Percentiles rank a stretch among this genome's conserved stretches.
These are phyloP conservation scores for Aspergillus persii DNA, from an alignment of 2,329 filamentous ascomycete genomes.

Conservation along the genomic window DNA sequence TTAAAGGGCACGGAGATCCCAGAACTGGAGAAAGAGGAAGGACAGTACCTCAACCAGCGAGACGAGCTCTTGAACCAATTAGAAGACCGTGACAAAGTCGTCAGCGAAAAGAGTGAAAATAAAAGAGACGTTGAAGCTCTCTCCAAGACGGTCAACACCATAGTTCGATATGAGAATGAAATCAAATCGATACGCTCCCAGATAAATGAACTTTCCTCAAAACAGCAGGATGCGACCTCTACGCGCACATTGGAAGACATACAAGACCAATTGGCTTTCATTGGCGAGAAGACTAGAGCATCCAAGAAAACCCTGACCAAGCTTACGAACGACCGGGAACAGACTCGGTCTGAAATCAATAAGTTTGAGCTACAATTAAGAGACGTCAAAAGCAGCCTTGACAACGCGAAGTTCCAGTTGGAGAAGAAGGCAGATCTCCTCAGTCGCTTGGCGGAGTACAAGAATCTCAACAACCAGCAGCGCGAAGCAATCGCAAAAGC, in stretches of 20 bases:
- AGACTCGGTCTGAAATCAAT: slow-evolving; percentile 65
- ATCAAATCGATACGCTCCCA: slow-evolving; percentile 69
- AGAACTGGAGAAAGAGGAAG: slow-evolving; percentile 61
- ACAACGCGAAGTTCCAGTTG: slow-evolving; percentile 67
- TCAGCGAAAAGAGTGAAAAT: slow-evolving; percentile 61
- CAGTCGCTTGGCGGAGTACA: slow-evolving; percentile 70
- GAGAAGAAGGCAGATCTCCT: slow-evolving; percentile 75
- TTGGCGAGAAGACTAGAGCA: slow-evolving; percentile 65
- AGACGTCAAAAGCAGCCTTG: slow-evolving; percentile 71
- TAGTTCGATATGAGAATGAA: slow-evolving; percentile 69
- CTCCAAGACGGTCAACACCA: slow-evolving; percentile 71
- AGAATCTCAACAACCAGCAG: slow-evolving; percentile 65
- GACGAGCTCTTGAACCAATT: slow-evolving; percentile 59
- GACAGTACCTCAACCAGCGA: slow-evolving; percentile 60
- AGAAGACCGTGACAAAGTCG: slow-evolving; percentile 65
- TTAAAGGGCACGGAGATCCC: slow-evolving; percentile 69
- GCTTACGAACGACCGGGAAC: slow-evolving; percentile 68
- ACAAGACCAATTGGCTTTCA: slow-evolving; percentile 67
- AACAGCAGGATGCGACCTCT: slow-evolving; percentile 66
- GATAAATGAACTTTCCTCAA: slow-evolving; percentile 70
- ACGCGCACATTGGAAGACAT: slow-evolving; percentile 79
- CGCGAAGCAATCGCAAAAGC: slow-evolving; percentile 66
- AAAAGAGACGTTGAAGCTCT: slow-evolving; percentile 74
- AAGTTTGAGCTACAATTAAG: slow-evolving; percentile 73
- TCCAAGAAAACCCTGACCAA: slow-evolving; percentile 65